Evolutionary conservation across 768 basidiomycete genomes (phyloP).

Genomic region (Boletus fagicola): DNA sequence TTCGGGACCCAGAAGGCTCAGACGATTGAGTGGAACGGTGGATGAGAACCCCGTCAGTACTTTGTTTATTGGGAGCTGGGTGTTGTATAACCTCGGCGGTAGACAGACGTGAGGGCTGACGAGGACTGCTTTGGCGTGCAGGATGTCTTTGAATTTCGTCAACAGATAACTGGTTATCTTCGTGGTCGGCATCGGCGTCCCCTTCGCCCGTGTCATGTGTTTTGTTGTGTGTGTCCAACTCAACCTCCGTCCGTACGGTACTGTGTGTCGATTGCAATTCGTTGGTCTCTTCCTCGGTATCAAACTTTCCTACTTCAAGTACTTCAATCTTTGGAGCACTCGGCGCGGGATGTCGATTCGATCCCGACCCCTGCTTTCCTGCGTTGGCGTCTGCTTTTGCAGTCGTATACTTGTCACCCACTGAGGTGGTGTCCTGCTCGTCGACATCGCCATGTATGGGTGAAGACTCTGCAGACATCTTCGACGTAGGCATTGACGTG

Average conservation of each 20-base stretch:
- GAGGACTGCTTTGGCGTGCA: not conserved
- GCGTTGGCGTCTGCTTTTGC: not conserved
- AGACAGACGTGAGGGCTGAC: not conserved
- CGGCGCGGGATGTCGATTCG: not conserved
- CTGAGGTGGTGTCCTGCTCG: not conserved
- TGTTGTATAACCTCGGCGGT: not conserved
- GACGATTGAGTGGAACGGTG: not conserved
- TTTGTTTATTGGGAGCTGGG: not conserved
- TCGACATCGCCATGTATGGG: not conserved
- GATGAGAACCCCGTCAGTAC: not conserved
- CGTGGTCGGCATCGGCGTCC: not conserved
- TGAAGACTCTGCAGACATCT: conserved; percentile 2
- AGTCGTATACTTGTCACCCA: not conserved
- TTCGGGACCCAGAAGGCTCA: conserved; percentile 1
- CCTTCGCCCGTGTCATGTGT: not conserved
- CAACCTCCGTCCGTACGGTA: not conserved
- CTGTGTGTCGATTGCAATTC: conserved; percentile 3
- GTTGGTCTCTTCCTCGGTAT: conserved; percentile 11
- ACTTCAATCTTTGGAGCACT: conserved; percentile 11
- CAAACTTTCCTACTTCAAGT: conserved; percentile 13
- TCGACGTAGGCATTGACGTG: not conserved
- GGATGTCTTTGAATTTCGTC: conserved; percentile 6
- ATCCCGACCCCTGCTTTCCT: not conserved
- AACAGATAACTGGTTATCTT: conserved; percentile 3
- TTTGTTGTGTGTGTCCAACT: not conserved